phyloP scores from a whole-genome alignment of 495 filamentous ascomycete genomes.

The Bombardia bombarda region DNA sequence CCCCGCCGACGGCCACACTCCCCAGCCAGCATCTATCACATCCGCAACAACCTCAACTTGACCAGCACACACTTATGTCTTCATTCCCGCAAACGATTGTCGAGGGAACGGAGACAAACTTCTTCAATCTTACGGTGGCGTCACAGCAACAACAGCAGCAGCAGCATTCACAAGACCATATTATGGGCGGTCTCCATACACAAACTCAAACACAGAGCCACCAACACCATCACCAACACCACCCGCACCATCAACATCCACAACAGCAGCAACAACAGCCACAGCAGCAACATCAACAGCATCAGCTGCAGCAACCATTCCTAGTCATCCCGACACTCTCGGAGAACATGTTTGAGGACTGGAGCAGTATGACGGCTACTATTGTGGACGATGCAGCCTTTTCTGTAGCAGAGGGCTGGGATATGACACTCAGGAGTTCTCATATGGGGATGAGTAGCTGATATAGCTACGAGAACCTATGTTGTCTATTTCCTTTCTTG shows the following conservation, averaged over 20 bases:
- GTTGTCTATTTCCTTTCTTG: neutral
- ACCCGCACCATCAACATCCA: slow-evolving; percentile 15
- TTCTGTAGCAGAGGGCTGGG: slow-evolving; percentile 11
- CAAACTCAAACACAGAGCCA: neutral
- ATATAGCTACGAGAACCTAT: neutral
- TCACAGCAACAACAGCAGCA: neutral
- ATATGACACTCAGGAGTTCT: slow-evolving; percentile 1
- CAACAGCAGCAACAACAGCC: slow-evolving; percentile 6
- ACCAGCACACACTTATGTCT: slow-evolving; percentile 1
- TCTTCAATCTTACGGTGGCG: neutral
- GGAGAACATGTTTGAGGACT: slow-evolving; percentile 18
- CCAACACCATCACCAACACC: slow-evolving; percentile 27
- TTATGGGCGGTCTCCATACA: neutral
- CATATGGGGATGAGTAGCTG: neutral
- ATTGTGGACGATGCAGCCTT: slow-evolving; percentile 17
- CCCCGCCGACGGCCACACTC: slow-evolving; percentile 1
- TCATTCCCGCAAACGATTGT: slow-evolving; percentile 8
- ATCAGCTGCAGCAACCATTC: slow-evolving; percentile 5
- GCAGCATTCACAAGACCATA: neutral
- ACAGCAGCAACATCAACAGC: slow-evolving; percentile 1
- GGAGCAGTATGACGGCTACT: slow-evolving; percentile 21
- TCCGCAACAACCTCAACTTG: slow-evolving; percentile 7
- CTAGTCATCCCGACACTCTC: neutral
- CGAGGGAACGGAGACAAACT: slow-evolving; percentile 1
- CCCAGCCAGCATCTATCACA: slow-evolving; percentile 4